Percentiles rank a stretch among this genome's conserved stretches.
phyloP scores from a whole-genome alignment of 352 stramenopile species.

The Blastocystis sp. region DNA sequence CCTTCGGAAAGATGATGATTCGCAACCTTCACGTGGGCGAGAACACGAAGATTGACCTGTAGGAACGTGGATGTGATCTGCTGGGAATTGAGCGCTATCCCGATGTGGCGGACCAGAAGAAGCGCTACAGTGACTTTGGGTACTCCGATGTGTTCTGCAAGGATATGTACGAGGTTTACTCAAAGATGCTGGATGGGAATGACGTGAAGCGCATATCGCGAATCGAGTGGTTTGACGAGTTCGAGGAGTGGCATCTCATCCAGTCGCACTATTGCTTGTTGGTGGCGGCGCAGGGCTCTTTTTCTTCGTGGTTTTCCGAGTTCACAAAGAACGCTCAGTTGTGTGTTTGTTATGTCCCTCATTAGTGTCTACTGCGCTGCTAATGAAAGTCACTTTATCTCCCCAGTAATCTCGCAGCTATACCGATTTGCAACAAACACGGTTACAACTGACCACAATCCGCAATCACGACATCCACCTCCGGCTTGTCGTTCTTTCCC shows the following conservation, averaged over 20 bases:
- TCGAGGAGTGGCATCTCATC: slow-evolving; percentile 89
- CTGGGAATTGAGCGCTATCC: slow-evolving; percentile 82
- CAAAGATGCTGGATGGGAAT: slow-evolving; percentile 82
- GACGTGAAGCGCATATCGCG: slow-evolving; percentile 82
- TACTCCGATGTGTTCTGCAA: slow-evolving; percentile 83
- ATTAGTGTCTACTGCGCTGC: too few species aligned
- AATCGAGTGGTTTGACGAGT: slow-evolving; percentile 88
- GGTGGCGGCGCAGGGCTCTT: slow-evolving; percentile 79
- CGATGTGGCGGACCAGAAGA: slow-evolving; percentile 81
- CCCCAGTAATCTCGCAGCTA: background rate
- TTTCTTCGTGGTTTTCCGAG: slow-evolving; percentile 8
- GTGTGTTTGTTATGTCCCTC: background rate
- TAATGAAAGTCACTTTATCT: background rate
- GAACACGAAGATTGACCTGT: slow-evolving; percentile 15
- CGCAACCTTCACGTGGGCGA: slow-evolving; percentile 82
- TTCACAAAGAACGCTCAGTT: background rate
- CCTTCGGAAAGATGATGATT: slow-evolving; percentile 88
- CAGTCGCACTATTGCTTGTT: slow-evolving; percentile 88
- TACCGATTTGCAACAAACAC: background rate
- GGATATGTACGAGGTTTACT: slow-evolving; percentile 90
- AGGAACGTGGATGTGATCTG: slow-evolving; percentile 83
- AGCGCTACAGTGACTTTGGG: slow-evolving; percentile 81
- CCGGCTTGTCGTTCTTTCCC: slow-evolving; percentile 87
- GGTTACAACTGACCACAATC: slow-evolving; percentile 88
- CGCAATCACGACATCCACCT: slow-evolving; percentile 87